A percentile compares a stretch with the other conserved stretches of the same genome.
Conservation (phyloP, 1,284 basidiomycete species). For the Cutaneotrichosporon dermatis region DNA sequence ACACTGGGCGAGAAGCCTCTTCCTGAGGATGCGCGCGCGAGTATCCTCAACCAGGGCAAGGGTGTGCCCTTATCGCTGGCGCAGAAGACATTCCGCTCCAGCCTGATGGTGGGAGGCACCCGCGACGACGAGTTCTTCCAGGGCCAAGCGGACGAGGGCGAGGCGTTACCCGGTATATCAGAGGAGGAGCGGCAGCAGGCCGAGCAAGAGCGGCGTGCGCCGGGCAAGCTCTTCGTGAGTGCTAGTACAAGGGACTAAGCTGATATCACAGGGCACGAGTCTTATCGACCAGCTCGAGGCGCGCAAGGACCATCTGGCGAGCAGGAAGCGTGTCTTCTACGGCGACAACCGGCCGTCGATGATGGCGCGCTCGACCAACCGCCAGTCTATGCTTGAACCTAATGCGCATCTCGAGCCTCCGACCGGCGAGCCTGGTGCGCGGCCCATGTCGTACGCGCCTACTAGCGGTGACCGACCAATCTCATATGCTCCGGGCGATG, state of each 20-base stretch:
- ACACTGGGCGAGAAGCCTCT: slow-evolving; percentile 43
- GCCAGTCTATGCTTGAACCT: slow-evolving; percentile 15
- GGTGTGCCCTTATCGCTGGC: slow-evolving; percentile 33
- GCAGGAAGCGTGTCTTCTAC: slow-evolving; percentile 41
- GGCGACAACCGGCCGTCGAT: slow-evolving; percentile 47
- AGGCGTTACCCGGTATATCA: background rate
- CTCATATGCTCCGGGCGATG: background rate
- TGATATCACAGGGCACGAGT: slow-evolving; percentile 28
- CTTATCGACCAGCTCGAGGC: slow-evolving; percentile 48
- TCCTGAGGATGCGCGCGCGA: slow-evolving; percentile 37
- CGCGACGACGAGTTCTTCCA: slow-evolving; percentile 24
- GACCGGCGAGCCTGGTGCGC: background rate
- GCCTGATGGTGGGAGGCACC: slow-evolving; percentile 33
- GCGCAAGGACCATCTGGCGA: slow-evolving; percentile 37
- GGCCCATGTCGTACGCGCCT: slow-evolving; percentile 3
- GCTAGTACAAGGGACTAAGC: too few relatives aligned
- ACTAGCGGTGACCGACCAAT: background rate
- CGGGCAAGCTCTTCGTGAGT: slow-evolving; percentile 31
- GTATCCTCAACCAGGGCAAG: slow-evolving; percentile 27
- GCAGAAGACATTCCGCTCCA: slow-evolving; percentile 40
- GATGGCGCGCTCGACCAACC: slow-evolving; percentile 35
- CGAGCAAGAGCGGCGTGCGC: slow-evolving; percentile 22
- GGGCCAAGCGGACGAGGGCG: slow-evolving; percentile 21
- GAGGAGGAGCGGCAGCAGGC: slow-evolving; percentile 25
- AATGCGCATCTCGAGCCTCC: background rate